Percentiles rank a stretch among this genome's conserved stretches.
Conservation (phyloP, 1,139 yeast genomes). For the Keqinozyma sinolaborantium region DNA sequence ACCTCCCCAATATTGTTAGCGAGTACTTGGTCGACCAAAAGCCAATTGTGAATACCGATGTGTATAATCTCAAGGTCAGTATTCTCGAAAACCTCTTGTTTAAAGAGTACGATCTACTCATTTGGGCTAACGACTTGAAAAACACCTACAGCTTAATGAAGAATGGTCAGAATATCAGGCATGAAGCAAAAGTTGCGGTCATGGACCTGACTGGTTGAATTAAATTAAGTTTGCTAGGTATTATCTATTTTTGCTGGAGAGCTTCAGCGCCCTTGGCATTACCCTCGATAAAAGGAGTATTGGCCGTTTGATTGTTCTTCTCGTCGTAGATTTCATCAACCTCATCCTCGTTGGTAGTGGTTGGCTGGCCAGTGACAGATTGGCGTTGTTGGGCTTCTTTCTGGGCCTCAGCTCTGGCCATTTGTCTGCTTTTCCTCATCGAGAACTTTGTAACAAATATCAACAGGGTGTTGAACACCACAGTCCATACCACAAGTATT, state of each 20-base stretch:
- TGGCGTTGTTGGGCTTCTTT: constrained; percentile 1
- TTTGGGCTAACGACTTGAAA: constrained; percentile 25
- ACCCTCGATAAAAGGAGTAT: no score
- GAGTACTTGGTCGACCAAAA: constrained; percentile 16
- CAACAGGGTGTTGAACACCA: constrained; percentile 37
- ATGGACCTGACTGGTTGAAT: constrained; percentile 20
- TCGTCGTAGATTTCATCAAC: no score
- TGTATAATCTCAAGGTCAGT: constrained; percentile 24
- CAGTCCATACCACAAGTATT: constrained; percentile 56
- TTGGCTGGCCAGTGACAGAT: no score
- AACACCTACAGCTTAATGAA: constrained; percentile 23
- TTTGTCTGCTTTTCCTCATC: constrained; percentile 6
- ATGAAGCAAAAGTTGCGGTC: constrained; percentile 27
- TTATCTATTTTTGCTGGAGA: background rate
- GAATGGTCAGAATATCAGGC: constrained; percentile 24
- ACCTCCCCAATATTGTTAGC: constrained; percentile 23
- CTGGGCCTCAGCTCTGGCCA: background rate
- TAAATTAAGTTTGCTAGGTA: background rate
- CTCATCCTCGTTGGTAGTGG: no score
- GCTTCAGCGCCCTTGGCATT: no score
- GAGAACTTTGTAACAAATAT: constrained; percentile 10
- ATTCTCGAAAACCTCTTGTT: constrained; percentile 23
- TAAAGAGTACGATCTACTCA: constrained; percentile 14
- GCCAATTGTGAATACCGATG: constrained; percentile 17
- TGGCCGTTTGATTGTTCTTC: no score